Percentiles rank a stretch among this genome's conserved stretches.
These are phyloP conservation scores for Lupinus albus DNA, from an alignment of 306 rosid species.

Conservation along the genomic window DNA sequence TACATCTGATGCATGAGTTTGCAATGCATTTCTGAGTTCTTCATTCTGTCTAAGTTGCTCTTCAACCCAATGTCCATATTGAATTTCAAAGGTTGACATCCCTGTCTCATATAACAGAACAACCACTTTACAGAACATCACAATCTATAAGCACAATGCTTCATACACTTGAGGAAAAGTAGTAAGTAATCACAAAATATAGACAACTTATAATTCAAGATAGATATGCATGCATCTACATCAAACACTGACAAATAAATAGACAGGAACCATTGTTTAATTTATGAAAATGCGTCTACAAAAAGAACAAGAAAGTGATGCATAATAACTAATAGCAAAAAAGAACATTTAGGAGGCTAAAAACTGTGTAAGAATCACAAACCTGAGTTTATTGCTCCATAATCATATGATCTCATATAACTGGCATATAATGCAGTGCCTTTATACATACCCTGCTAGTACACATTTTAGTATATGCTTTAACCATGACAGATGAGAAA, in stretches of 20 bases:
- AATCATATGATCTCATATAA: no score
- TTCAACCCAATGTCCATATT: conserved; percentile 75
- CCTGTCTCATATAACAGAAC: conserved; percentile 45
- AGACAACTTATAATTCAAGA: neutral
- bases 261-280: neutral
- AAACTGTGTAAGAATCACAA: conserved; percentile 33
- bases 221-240: neutral
- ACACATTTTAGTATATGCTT: conserved; percentile 26
- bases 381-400: no score
- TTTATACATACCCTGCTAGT: conserved; percentile 50
- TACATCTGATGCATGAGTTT: no score
- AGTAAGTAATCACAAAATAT: neutral
- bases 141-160: conserved; percentile 20
- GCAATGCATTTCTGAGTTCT: no score
- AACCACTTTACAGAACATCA: conserved; percentile 15
- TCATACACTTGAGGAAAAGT: neutral
- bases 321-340: neutral
- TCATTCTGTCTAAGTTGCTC: conserved; percentile 60
- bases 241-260: neutral
- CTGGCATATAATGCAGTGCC: conserved; percentile 46
- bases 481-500: neutral
- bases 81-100: conserved; percentile 64
- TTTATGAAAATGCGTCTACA: conserved; percentile 14
- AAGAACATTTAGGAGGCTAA: neutral
- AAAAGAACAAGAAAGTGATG: conserved; percentile 1